A percentile compares a stretch with the other conserved stretches of the same genome.
phyloP scores from a whole-genome alignment of 495 filamentous ascomycete genomes.

The Penicillium waksmanii region DNA sequence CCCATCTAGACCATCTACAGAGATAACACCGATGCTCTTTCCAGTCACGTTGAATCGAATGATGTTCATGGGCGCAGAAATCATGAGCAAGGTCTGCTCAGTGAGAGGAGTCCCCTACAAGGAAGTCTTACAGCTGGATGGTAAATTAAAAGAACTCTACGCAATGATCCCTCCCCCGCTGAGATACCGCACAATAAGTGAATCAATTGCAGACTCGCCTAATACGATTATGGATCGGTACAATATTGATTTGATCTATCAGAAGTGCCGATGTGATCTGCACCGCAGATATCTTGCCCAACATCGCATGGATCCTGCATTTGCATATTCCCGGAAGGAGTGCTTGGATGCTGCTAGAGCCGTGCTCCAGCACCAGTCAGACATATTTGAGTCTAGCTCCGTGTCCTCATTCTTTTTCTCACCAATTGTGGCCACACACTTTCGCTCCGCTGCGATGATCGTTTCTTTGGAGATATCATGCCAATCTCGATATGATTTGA shows the following conservation, averaged over 20 bases:
- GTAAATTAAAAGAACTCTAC: slow-evolving; percentile 64
- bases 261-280: slow-evolving; percentile 77
- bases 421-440: slow-evolving; percentile 20
- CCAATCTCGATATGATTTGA: slow-evolving; percentile 24
- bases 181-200: slow-evolving; percentile 65
- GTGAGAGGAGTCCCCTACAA: slow-evolving; percentile 61
- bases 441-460: slow-evolving; percentile 27
- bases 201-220: slow-evolving; percentile 70
- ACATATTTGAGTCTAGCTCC: slow-evolving; percentile 71
- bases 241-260: slow-evolving; percentile 74
- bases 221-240: slow-evolving; percentile 80
- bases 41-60: slow-evolving; percentile 35
- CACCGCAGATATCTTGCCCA: slow-evolving; percentile 77
- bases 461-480: slow-evolving; percentile 27
- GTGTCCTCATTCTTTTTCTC: slow-evolving; percentile 37
- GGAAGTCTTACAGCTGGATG: slow-evolving; percentile 72
- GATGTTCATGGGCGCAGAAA: slow-evolving; percentile 37
- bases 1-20: slow-evolving; percentile 25
- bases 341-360: slow-evolving; percentile 78
- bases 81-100: slow-evolving; percentile 40
- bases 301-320: slow-evolving; percentile 67
- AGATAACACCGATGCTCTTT: slow-evolving; percentile 33
- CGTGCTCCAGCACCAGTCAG: slow-evolving; percentile 71
- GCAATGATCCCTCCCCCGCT: slow-evolving; percentile 69
- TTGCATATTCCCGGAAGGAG: slow-evolving; percentile 71